Percentiles rank a stretch among this genome's conserved stretches.
Conservation (phyloP, 805 yeast species). For the Blastobotrys americana region DNA sequence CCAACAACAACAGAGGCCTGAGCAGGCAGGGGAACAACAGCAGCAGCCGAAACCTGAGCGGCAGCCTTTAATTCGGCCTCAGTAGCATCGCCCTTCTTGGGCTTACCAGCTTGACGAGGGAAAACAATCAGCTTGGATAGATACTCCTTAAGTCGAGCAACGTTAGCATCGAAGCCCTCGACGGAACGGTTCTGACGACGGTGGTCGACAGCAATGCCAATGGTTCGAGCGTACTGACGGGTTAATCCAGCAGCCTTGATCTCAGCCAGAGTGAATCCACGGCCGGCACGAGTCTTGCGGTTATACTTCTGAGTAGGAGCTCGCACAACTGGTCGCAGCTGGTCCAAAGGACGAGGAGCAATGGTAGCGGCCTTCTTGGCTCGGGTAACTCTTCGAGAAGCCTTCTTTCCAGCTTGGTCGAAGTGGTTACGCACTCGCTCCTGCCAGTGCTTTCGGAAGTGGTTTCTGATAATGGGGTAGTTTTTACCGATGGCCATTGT, state of each 20-base stretch:
- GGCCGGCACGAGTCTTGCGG: constrained; percentile 99
- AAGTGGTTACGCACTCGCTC: constrained; percentile 99
- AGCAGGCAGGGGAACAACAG: constrained; percentile 78
- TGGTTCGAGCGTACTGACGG: constrained; percentile 92
- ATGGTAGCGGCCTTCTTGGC: constrained; percentile 85
- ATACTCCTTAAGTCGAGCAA: constrained; percentile 94
- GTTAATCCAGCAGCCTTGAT: constrained; percentile 94
- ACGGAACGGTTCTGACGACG: constrained; percentile 98
- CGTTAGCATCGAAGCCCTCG: constrained; percentile 91
- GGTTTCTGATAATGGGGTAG: constrained; percentile 98
- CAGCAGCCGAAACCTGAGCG: constrained; percentile 61
- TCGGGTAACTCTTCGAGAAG: constrained; percentile 92
- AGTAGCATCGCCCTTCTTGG: constrained; percentile 38
- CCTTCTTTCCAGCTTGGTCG: constrained; percentile 99
- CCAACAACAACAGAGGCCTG: constrained; percentile 65
- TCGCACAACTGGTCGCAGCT: constrained; percentile 95
- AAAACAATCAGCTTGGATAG: constrained; percentile 90
- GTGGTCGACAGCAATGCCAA: constrained; percentile 99
- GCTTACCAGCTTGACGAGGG: constrained; percentile 80
- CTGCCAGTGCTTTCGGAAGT: constrained; percentile 99
- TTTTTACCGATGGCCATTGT: constrained; percentile 90
- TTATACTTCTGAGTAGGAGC: constrained; percentile 98
- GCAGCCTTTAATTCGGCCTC: constrained; percentile 59
- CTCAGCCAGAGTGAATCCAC: constrained; percentile 98
- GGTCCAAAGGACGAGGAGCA: constrained; percentile 97